phyloP scores from a whole-genome alignment of 305 asterid species.

The Fraxinus velutina region DNA sequence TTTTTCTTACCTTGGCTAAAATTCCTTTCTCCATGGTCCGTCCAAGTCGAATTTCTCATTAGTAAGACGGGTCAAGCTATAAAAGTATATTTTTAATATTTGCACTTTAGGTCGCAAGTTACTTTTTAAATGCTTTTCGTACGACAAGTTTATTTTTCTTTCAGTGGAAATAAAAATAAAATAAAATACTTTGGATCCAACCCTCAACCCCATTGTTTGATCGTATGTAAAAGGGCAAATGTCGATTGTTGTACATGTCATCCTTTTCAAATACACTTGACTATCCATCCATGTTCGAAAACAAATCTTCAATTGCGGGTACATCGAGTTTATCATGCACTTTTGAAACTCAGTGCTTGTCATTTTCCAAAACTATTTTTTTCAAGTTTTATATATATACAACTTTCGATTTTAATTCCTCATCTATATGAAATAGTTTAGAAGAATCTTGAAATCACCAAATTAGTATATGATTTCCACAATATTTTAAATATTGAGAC shows the following conservation, averaged over 20 bases:
- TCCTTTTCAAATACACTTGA: background rate
- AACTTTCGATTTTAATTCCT: background rate
- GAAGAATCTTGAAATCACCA: background rate
- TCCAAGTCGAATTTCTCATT: background rate
- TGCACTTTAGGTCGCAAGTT: background rate
- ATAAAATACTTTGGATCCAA: background rate
- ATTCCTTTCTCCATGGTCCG: background rate
- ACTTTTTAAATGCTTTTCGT: background rate
- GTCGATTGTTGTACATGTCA: background rate
- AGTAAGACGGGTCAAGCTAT: background rate
- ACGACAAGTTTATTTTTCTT: too few species aligned
- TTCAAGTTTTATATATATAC: background rate
- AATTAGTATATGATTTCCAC: background rate
- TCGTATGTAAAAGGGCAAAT: background rate
- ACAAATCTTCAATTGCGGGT: background rate
- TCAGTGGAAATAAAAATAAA: background rate
- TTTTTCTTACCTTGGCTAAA: background rate
- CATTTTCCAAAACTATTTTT: background rate
- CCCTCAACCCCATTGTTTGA: background rate
- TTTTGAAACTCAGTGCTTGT: background rate
- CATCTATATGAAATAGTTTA: background rate
- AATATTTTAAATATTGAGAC: background rate
- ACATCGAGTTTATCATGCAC: background rate
- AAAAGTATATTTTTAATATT: too few species aligned
- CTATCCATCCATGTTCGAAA: background rate